Conservation (phyloP, 495 filamentous ascomycete species). For the Xylaria telfairii region DNA sequence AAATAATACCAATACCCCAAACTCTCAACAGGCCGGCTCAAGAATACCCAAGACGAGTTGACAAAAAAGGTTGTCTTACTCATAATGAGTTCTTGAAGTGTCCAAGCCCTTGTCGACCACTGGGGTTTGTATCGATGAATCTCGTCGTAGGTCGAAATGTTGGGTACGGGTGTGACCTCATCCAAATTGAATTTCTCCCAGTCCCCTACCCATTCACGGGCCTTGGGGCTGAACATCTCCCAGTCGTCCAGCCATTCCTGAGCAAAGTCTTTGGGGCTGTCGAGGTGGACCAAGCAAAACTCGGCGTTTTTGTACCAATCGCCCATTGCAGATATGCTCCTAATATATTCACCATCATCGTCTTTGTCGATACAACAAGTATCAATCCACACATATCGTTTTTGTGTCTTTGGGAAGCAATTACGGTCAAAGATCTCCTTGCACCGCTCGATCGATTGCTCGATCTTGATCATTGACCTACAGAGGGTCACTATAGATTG, state of each 20-base stretch:
- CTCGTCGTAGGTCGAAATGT: slow-evolving; percentile 33
- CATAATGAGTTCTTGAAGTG: slow-evolving; percentile 56
- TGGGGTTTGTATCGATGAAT: slow-evolving; percentile 36
- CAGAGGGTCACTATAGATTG: no score
- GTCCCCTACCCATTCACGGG: not conserved
- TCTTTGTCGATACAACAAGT: no score
- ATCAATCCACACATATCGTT: no score
- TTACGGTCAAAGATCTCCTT: no score
- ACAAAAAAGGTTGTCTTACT: slow-evolving; percentile 55
- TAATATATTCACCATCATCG: no score
- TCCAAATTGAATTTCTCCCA: not conserved
- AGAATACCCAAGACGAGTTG: slow-evolving; percentile 46
- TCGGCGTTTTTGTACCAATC: slow-evolving; percentile 58
- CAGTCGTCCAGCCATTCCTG: slow-evolving; percentile 28
- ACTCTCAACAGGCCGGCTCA: slow-evolving; percentile 45
- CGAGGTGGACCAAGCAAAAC: slow-evolving; percentile 54
- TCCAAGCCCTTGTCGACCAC: slow-evolving; percentile 55
- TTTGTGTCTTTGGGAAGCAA: no score
- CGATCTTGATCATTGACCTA: no score
- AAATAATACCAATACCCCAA: slow-evolving; percentile 50
- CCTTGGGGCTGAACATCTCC: slow-evolving; percentile 10
- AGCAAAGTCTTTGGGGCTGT: slow-evolving; percentile 36
- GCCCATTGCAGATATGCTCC: no score
- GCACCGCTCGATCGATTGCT: no score
- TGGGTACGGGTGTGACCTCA: slow-evolving; percentile 10